Percentiles rank a stretch among this genome's conserved stretches.
These are phyloP conservation scores for Pseudopediastrum boryanum DNA, from an alignment of 139 green algal genomes.

Conservation along the genomic window DNA sequence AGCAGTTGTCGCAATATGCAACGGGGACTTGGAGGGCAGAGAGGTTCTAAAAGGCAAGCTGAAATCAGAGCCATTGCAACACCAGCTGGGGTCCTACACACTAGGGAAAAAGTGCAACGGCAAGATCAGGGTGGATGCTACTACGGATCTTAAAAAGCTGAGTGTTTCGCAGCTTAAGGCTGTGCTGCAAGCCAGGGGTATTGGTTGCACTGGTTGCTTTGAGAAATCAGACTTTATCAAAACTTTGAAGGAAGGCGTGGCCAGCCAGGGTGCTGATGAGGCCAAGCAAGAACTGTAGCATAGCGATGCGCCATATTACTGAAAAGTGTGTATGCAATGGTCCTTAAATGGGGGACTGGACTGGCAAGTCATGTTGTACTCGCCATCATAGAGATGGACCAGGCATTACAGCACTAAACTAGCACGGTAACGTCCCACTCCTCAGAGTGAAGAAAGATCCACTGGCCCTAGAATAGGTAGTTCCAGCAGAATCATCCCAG, in stretches of 20 bases:
- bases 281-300: too few species aligned
- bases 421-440: too few species aligned
- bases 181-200: slow-evolving; percentile 58
- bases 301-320: too few species aligned
- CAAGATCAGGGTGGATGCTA: slow-evolving; percentile 54
- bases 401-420: too few species aligned
- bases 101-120: slow-evolving; percentile 64
- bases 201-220: slow-evolving; percentile 68
- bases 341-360: too few species aligned
- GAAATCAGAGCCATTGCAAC: slow-evolving; percentile 65
- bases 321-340: too few species aligned
- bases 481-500: too few species aligned
- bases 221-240: slow-evolving; percentile 79
- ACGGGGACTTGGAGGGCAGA: slow-evolving; percentile 63
- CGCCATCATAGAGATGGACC: too few species aligned
- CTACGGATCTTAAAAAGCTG: slow-evolving; percentile 68
- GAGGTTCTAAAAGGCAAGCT: slow-evolving; percentile 51
- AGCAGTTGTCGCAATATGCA: slow-evolving; percentile 72
- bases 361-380: too few species aligned
- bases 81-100: slow-evolving; percentile 67
- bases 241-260: slow-evolving; percentile 48
- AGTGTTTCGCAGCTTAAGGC: slow-evolving; percentile 74
- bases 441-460: too few species aligned
- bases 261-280: too few species aligned
- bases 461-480: too few species aligned